Base-by-base conservation (phyloP, 805 yeast genomes). In the Deakozyma indianensis region DNA sequence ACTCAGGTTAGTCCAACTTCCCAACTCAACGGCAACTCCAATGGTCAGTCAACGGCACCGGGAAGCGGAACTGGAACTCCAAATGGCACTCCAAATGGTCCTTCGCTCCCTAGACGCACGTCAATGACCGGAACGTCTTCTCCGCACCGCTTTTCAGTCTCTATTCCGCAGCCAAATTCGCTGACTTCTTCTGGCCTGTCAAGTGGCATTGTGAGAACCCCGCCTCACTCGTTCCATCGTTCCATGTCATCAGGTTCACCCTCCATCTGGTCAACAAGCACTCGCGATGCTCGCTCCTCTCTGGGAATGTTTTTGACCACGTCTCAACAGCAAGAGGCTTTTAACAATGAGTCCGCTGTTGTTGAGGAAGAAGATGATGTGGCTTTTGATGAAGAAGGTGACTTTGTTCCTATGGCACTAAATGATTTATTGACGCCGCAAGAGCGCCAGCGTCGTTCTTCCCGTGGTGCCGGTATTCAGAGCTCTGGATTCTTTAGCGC, bases 401-500 rank as follows among this genome's bases (percentile, higher is more conserved):
- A 83, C 56, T 82, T 77, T 53, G 82, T 87, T 2, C 96, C 96
- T 1, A 77, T 80, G 3, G 75, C 88, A 23, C 64, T 87, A 32
- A 74, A 80, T n/a, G 95, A 85, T 51, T 65, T 86, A 43, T 64
- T 88, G 43, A 84, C 94, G 0, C 94, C 94, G 0, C 83, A 77
- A 52, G 95, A 87, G 57, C 62, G 82, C 20, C 67, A 80, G 53
- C 70, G 95, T 41, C 76, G 86, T 49, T 71, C 69, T 43, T 78
- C 87, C 9, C 68, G 85, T 11, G 53, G 43, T 11, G 50, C 53
- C n/a, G 42, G 35, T 22, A n/a, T 38, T 21, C 43, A 22, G 3
- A 28, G 35, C 28, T 22, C 29, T n/a, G 21, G 43, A 7, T 32
- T 32, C 22, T 42, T 35, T 25, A 20, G 22, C 7, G 35, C 42